phyloP scores from a whole-genome alignment of 495 filamentous ascomycete species.

The Trichoderma gamsii region DNA sequence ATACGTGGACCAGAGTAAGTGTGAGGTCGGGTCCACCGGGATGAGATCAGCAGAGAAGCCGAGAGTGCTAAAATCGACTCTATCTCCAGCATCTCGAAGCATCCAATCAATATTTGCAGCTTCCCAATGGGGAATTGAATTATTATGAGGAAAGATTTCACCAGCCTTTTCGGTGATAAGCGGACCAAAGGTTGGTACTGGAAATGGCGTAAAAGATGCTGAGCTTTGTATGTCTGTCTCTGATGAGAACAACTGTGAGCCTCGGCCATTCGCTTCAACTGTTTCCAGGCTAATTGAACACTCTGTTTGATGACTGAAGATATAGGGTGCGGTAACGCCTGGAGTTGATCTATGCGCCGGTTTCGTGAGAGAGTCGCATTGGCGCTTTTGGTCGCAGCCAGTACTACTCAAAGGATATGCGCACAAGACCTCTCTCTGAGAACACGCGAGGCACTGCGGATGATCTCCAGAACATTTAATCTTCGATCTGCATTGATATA shows the following conservation, averaged over 20 bases:
- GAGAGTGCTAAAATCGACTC: not conserved
- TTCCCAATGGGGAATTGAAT: not conserved
- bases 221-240: not conserved
- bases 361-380: not conserved
- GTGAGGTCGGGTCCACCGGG: not conserved
- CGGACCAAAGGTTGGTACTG: not conserved
- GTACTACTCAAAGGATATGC: not conserved
- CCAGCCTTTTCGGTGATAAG: not conserved
- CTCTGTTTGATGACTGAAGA: not conserved
- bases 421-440: not conserved
- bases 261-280: not conserved
- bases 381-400: not conserved
- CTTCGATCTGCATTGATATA: not conserved
- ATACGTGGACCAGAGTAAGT: not conserved
- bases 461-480: not conserved
- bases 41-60: not conserved
- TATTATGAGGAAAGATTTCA: not conserved
- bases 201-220: not conserved
- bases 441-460: not conserved
- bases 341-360: not conserved
- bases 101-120: not conserved
- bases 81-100: not conserved
- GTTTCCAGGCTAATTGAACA: not conserved
- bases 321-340: not conserved
- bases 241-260: not conserved